phyloP scores from a whole-genome alignment of 371 early-diverging fungal species.

The Mucor velutinosus region DNA sequence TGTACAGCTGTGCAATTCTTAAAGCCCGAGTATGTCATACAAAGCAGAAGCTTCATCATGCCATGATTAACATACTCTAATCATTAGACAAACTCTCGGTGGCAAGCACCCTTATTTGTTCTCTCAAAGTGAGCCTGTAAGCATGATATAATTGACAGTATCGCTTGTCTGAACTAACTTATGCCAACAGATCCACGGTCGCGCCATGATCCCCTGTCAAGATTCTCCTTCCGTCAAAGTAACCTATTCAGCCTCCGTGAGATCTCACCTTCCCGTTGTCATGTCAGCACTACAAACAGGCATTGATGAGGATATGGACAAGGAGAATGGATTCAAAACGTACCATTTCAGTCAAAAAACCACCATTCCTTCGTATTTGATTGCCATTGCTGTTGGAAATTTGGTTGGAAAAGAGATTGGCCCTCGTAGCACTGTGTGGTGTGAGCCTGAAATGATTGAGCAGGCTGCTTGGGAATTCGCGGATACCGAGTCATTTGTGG shows the following conservation, averaged over 20 bases:
- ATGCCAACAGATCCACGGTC: slow-evolving; percentile 81
- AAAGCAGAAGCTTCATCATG: neutral
- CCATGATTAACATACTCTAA: neutral
- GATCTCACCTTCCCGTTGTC: slow-evolving; percentile 48
- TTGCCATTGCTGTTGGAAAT: slow-evolving; percentile 93
- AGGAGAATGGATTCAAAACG: slow-evolving; percentile 38
- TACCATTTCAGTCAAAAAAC: slow-evolving; percentile 77
- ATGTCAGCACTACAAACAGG: slow-evolving; percentile 30
- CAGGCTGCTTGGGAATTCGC: slow-evolving; percentile 93
- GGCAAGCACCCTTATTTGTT: slow-evolving; percentile 93
- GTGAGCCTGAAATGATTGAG: slow-evolving; percentile 91
- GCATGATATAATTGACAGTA: neutral
- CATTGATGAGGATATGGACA: slow-evolving; percentile 31
- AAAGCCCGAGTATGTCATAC: slow-evolving; percentile 54
- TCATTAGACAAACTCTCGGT: slow-evolving; percentile 85
- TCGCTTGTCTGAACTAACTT: no score
- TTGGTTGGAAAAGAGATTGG: slow-evolving; percentile 80
- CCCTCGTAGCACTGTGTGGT: slow-evolving; percentile 92
- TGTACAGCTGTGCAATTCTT: slow-evolving; percentile 92
- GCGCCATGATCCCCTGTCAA: slow-evolving; percentile 91
- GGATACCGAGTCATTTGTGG: slow-evolving; percentile 88
- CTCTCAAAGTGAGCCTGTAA: slow-evolving; percentile 90
- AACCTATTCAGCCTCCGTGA: slow-evolving; percentile 84
- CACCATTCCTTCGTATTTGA: slow-evolving; percentile 87
- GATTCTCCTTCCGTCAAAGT: slow-evolving; percentile 92